Percentiles rank a stretch among this genome's conserved stretches.
phyloP scores from a whole-genome alignment of 768 basidiomycete species.

The Naganishia randhawae region DNA sequence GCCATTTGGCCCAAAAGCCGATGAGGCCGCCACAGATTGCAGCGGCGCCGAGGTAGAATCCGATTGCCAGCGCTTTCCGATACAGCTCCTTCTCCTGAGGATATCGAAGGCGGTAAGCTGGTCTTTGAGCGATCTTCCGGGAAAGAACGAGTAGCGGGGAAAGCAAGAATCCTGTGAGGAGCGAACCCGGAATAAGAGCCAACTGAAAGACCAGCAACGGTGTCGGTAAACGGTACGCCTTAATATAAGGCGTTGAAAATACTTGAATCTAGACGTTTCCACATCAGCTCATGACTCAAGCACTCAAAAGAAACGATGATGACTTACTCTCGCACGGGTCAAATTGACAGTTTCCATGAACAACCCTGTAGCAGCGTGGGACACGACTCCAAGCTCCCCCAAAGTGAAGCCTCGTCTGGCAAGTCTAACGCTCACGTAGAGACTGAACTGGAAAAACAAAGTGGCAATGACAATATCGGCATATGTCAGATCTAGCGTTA shows the following conservation, averaged over 20 bases:
- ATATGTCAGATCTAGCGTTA: constrained; percentile 63
- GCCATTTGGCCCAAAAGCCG: constrained; percentile 90
- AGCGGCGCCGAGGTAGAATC: constrained; percentile 72
- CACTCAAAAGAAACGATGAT: neutral
- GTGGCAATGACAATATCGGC: constrained; percentile 71
- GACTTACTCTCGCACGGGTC: constrained; percentile 71
- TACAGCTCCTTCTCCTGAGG: constrained; percentile 79
- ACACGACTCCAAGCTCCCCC: constrained; percentile 84
- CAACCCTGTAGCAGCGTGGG: constrained; percentile 79
- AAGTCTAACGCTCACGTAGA: constrained; percentile 82
- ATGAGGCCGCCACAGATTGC: constrained; percentile 76
- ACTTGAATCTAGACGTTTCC: constrained; percentile 65
- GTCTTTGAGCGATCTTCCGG: constrained; percentile 81
- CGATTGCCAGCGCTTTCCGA: constrained; percentile 74
- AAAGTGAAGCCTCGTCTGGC: constrained; percentile 93
- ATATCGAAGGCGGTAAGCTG: constrained; percentile 69
- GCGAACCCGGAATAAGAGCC: constrained; percentile 84
- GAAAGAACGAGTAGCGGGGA: constrained; percentile 88
- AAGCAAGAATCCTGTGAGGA: constrained; percentile 89
- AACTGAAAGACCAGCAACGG: constrained; percentile 88
- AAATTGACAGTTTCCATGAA: constrained; percentile 81
- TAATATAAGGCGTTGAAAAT: constrained; percentile 72
- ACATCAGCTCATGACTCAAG: neutral
- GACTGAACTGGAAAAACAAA: constrained; percentile 81
- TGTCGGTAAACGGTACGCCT: constrained; percentile 86